Base-by-base conservation (phyloP, 768 basidiomycete species). In the Boletellus sp. region DNA sequence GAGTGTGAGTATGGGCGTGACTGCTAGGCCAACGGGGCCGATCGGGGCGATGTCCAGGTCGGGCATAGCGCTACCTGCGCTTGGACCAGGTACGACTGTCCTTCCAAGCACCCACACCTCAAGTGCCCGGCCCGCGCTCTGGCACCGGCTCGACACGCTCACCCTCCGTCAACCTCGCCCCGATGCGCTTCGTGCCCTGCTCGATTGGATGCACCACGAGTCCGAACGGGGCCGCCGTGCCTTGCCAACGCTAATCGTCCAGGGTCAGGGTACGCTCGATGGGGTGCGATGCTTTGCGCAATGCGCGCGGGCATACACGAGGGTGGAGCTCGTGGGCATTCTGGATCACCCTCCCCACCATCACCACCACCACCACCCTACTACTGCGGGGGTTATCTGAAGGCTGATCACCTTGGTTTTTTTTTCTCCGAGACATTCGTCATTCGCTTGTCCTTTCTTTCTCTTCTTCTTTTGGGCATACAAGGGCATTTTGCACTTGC, bases 101-200 rank as follows among this genome's bases (percentile, higher is more conserved):
- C 54, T 43, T 8, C 41, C 54, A 11, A 46, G 46, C 41, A 45
- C 42, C 26, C 55, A 37, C 26, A 20, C 50, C 1, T 28, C 7
- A 11, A 7, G 28, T 28, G 7, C 28, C 13, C 48, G 55, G 6
- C 42, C 39, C 19, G 48, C 49, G 4, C 54, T 41, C 23, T 65
- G 64, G 64, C 52, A 53, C 33, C 51, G 45, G 16, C 51, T 65
- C 9, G 54, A 32, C 17, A 51, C 40, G n/a, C 51, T 65, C 38
- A 61, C 52, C 1, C 54, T 65, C 17, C 57, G 62, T 22, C 57
- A 59, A 22, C 57, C 64, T 3, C 55, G 64, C 17, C 45, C 35
- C 12, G 64, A 65, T 8, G 57, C 61, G 0, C 50, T 64, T 17
- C 52, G 45, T 13, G 42, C 51, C 15, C 28, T 65, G 5, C 50